A percentile compares a stretch with the other conserved stretches of the same genome.
Conservation (phyloP, 176 grass and related monocot species). For the Lolium rigidum region DNA sequence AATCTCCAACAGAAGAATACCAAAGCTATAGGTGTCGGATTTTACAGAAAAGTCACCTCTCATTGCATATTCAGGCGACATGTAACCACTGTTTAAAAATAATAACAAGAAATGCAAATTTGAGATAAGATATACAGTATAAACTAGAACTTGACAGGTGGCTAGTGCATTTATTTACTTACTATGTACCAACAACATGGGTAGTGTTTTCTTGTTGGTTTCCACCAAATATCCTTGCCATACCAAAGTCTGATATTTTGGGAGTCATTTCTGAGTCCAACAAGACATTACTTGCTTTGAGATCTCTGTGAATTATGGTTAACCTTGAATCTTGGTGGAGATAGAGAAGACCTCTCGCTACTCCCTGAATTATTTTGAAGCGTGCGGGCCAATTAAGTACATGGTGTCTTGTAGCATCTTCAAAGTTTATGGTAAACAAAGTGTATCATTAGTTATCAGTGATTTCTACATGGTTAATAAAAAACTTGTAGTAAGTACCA, state of each 20-base stretch:
- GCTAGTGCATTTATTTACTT: slow-evolving; percentile 5
- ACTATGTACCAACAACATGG: slow-evolving; percentile 58
- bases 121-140: not conserved
- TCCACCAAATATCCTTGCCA: slow-evolving; percentile 53
- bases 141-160: no score
- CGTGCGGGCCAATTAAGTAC: slow-evolving; percentile 44
- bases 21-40: slow-evolving; percentile 65
- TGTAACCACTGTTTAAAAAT: slow-evolving; percentile 52
- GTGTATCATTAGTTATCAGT: not conserved
- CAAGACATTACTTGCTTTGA: slow-evolving; percentile 59
- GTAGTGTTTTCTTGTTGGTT: slow-evolving; percentile 28
- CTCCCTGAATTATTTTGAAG: slow-evolving; percentile 53
- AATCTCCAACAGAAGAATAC: slow-evolving; percentile 62
- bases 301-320: slow-evolving; percentile 53
- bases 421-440: not conserved
- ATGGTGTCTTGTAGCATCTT: slow-evolving; percentile 40
- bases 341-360: slow-evolving; percentile 63
- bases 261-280: slow-evolving; percentile 48
- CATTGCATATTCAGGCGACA: slow-evolving; percentile 68
- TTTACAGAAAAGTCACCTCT: slow-evolving; percentile 52
- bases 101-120: not conserved
- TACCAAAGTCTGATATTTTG: slow-evolving; percentile 72
- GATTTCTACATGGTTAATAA: no score
- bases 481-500: no score
- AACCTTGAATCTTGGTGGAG: slow-evolving; percentile 63